A percentile compares a stretch with the other conserved stretches of the same genome.
Evolutionary conservation across 1,139 yeast genomes (phyloP).

Genomic region (Tardiomyces depauwii): DNA sequence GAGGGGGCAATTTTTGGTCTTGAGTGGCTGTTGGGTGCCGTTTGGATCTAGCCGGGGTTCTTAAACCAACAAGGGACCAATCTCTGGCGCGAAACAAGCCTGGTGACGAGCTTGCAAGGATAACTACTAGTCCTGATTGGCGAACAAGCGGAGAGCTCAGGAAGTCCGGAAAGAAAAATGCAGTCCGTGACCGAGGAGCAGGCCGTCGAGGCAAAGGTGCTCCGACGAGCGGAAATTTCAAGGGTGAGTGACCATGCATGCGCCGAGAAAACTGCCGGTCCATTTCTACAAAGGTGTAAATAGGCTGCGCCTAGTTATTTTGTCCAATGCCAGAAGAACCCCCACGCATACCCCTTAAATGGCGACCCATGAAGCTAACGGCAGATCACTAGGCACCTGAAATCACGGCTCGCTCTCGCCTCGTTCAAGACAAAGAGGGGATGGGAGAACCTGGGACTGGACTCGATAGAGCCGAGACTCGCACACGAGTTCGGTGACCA

Average conservation of each 20-base stretch:
- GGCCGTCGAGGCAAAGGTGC: constrained; percentile 26
- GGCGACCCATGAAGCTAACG: too few species aligned
- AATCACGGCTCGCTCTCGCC: constrained; percentile 31
- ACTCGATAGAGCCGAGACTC: constrained; percentile 25
- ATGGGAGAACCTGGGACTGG: constrained; percentile 28
- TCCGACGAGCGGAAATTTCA: constrained; percentile 30
- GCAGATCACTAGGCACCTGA: constrained; percentile 27
- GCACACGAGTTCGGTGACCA: constrained; percentile 9
- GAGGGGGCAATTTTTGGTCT: neutral
- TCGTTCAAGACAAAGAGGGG: constrained; percentile 31
- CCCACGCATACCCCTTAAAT: too few species aligned
- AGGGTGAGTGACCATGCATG: constrained; percentile 7
- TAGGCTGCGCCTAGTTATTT: too few species aligned
- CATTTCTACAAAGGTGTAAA: neutral
- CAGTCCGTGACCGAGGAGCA: constrained; percentile 3
- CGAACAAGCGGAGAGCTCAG: too few species aligned
- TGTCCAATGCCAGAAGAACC: too few species aligned
- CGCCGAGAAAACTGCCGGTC: constrained; percentile 5
- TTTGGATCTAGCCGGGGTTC: too few species aligned
- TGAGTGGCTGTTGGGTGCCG: constrained; percentile 1
- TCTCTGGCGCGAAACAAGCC: too few species aligned
- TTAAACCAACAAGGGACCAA: too few species aligned
- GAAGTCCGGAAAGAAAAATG: too few species aligned
- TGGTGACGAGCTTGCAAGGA: too few species aligned
- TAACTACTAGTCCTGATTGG: too few species aligned